Percentiles rank a stretch among this genome's conserved stretches.
Conservation (phyloP, 306 rosid species). For the Clitoria ternatea region DNA sequence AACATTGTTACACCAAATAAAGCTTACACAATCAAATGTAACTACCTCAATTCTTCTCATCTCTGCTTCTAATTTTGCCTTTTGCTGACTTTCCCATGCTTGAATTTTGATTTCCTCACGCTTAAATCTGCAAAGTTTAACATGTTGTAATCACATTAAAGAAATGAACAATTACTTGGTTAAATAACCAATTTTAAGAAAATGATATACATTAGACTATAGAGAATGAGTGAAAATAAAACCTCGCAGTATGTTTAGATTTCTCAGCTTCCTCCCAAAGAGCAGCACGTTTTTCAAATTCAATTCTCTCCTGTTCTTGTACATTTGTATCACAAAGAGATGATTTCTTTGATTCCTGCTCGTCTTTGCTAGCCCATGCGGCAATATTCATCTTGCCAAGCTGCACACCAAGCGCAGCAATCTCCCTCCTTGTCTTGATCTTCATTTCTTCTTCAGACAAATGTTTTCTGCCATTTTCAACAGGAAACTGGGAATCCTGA, state of each 20-base stretch:
- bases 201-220: neutral
- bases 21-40: neutral
- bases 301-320: constrained; percentile 52
- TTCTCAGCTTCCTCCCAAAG: constrained; percentile 91
- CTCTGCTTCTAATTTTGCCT: constrained; percentile 77
- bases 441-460: constrained; percentile 83
- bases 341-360: constrained; percentile 42
- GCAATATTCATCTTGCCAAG: constrained; percentile 93
- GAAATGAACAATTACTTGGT: neutral
- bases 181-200: neutral
- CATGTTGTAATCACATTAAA: constrained; percentile 8
- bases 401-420: constrained; percentile 85
- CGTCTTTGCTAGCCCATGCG: constrained; percentile 92
- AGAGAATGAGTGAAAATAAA: constrained; percentile 26
- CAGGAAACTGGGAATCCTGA: constrained; percentile 32
- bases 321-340: constrained; percentile 22
- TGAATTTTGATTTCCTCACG: constrained; percentile 93
- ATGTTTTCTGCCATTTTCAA: constrained; percentile 35
- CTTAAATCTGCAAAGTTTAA: constrained; percentile 52
- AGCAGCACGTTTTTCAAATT: constrained; percentile 74
- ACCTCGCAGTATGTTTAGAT: constrained; percentile 87
- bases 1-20: neutral
- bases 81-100: constrained; percentile 93
- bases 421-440: constrained; percentile 85
- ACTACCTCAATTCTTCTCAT: constrained; percentile 85